Evolutionary conservation across 495 filamentous ascomycete species (phyloP), one percentile per base, ranked within the genome.

Genomic region (Daldinia childiae): DNA sequence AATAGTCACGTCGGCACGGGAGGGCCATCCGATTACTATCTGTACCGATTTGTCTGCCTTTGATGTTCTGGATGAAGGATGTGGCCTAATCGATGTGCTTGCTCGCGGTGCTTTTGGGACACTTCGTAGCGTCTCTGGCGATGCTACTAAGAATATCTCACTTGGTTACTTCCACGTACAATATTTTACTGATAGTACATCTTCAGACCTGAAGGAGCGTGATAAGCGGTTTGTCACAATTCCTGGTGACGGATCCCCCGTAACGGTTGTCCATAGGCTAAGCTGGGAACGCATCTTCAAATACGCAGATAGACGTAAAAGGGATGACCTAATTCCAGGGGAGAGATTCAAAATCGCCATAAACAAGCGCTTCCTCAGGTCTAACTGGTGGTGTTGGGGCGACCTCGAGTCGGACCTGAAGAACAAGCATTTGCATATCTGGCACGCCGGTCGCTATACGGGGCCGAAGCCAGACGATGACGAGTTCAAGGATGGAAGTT

Each of bases 231-330:
- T 63, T n/a, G 21, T 66, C 12, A 58, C 63, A n/a, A 48, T 66
- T 15, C 54, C 54, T 14, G 54, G 63, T 1, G 63, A 66, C 36
- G 63, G 54, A 24, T 39, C n/a, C 14, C n/a, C 7, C 38, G 39
- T 26, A 14, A 26, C 17, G 7, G 63, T 66, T 4, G 50, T 34
- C 11, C 52, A 66, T 59, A 43, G 15, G n/a, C 41, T 66, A 15
- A 57, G 19, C 63, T 58, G 63, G 63, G 63, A 58, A 26, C 63
- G 63, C 21, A 66, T 66, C n/a, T 66, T 66, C 24, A 58, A 32
- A 24, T 58, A 66, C 54, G 63, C 27, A 24, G 60, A 54, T 11
- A 30, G 19, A 27, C 60, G 60, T 32, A 39, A 29, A 26, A 64
- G 56, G 29, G 30, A 24, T 1, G 15, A 57, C 21, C 9, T 62